These are phyloP conservation scores for Elsinoe necatrix DNA, from an alignment of 2,329 filamentous ascomycete species.

Conservation along the genomic window DNA sequence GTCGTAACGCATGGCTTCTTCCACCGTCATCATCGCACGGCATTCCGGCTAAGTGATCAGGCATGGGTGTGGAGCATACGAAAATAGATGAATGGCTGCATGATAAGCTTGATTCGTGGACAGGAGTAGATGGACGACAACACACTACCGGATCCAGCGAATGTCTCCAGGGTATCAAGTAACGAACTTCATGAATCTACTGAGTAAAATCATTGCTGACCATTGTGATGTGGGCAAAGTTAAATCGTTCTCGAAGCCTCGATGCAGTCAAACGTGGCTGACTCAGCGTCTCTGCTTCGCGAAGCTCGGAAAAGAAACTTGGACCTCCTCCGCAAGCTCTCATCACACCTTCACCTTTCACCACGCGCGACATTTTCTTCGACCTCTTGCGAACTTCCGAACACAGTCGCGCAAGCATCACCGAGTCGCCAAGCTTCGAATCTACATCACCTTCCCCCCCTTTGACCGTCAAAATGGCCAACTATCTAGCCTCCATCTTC, in stretches of 20 bases:
- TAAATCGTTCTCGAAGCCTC: neutral
- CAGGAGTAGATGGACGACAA: too few relatives aligned
- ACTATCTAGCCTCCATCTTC: constrained; percentile 98
- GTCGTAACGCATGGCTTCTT: too few relatives aligned
- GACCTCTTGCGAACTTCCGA: neutral
- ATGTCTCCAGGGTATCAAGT: too few relatives aligned
- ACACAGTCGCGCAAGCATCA: neutral
- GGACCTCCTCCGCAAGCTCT: neutral
- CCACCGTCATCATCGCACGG: too few relatives aligned
- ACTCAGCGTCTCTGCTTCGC: neutral
- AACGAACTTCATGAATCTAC: too few relatives aligned
- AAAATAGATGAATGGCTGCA: too few relatives aligned
- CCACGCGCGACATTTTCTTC: neutral
- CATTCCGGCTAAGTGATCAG: too few relatives aligned
- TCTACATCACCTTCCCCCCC: neutral
- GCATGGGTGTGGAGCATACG: too few relatives aligned
- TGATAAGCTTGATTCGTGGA: too few relatives aligned
- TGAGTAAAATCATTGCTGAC: neutral
- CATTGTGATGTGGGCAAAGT: neutral
- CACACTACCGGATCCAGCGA: too few relatives aligned
- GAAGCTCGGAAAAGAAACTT: constrained; percentile 4
- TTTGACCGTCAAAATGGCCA: constrained; percentile 61
- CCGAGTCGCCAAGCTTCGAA: neutral
- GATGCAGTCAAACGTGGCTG: neutral
- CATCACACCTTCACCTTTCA: neutral